Evolutionary conservation across 2,329 filamentous ascomycete species (phyloP), one percentile per base, ranked within the genome.

Genomic region (Lachnellula hyalina): DNA sequence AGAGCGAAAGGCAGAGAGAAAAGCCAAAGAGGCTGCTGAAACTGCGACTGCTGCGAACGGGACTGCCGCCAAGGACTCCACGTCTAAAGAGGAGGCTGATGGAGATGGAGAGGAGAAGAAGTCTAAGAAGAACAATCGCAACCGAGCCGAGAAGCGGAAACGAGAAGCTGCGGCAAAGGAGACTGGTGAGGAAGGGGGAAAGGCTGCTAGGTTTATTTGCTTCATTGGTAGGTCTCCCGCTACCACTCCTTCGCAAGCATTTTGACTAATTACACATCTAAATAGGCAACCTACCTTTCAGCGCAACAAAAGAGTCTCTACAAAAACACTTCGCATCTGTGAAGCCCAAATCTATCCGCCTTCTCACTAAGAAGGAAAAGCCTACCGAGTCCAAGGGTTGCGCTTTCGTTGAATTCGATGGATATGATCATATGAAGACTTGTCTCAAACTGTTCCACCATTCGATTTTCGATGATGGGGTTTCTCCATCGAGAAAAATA

Each of bases 361-460:
- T 90, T 58, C 82, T 89, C 47, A 89, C 85, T 51, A 81, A 88
- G 65, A 83, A 84, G 62, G 75, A 76, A 52, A 77, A 83, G 60
- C 78, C 81, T 12, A 77, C 76, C 52, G 82, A 84, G 61, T 86
- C 83, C 67, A 86, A 86, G 63, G 89, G 90, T 36, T 87, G 88
- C 65, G 90, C 89, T 5, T 96, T 96, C 71, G 77, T 97, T 64
- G 93, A 97, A 72, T 97, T 96, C 69, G 84, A 84, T 61, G 81
- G 84, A 63, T 95, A 86, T 73, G 88, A 92, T 72, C 84, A 87
- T 68, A 95, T 96, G 90, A 89, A 95, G 77, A 94, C 90, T 34
- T 96, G 90, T 68, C 78, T 97, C 57, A 89, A 92, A 72, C 84
- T 90, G 61, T 93, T 93, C 74, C 92, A 97, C 74, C 92, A 96